phyloP scores from a whole-genome alignment of 352 stramenopile genomes.

The Phytophthora hybrid region DNA sequence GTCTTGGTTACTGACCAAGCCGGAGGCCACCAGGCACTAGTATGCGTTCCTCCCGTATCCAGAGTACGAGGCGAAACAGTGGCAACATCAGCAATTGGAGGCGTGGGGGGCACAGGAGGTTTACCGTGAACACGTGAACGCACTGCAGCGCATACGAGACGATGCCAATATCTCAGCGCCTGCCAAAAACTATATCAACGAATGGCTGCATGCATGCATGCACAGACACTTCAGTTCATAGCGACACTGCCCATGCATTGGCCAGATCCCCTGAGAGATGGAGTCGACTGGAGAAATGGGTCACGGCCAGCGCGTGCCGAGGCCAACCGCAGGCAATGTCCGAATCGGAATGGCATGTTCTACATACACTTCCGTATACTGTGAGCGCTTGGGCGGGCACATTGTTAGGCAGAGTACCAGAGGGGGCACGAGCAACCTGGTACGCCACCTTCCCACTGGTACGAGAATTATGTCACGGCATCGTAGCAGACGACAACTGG shows the following conservation, averaged over 20 bases:
- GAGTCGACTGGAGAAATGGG: background rate
- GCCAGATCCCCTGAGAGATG: background rate
- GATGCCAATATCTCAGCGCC: background rate
- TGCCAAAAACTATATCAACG: background rate
- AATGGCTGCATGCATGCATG: background rate
- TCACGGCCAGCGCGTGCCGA: background rate
- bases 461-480: background rate
- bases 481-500: background rate
- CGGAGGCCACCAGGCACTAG: background rate
- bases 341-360: background rate
- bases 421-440: background rate
- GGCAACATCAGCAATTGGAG: background rate
- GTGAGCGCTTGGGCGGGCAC: background rate
- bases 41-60: background rate
- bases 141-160: background rate
- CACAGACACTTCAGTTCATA: background rate
- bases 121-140: background rate
- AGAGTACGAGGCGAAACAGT: background rate
- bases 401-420: background rate
- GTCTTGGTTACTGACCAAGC: background rate
- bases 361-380: background rate
- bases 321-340: background rate
- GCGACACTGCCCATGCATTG: background rate
- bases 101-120: background rate
- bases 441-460: background rate